These are phyloP conservation scores for Intubia oerlemansii DNA, from an alignment of 2,329 filamentous ascomycete genomes.

Conservation along the genomic window DNA sequence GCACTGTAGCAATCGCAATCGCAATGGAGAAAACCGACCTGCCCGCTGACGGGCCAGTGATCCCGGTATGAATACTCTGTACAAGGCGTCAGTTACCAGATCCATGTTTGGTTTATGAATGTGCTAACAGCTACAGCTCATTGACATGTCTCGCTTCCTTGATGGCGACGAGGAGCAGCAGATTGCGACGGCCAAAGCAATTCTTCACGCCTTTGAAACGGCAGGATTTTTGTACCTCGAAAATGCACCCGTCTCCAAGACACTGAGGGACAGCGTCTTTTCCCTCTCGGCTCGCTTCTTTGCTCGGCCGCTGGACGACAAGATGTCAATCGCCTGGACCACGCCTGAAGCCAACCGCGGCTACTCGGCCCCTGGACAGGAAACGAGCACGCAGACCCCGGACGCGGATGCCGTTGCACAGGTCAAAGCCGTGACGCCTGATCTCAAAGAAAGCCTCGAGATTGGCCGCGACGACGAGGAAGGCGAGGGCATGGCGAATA, in stretches of 20 bases:
- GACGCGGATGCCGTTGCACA: slow-evolving; percentile 34
- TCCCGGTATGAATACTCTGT: slow-evolving; percentile 11
- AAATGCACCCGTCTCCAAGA: slow-evolving; percentile 48
- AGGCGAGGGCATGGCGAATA: slow-evolving; percentile 47
- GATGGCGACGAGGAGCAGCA: slow-evolving; percentile 38
- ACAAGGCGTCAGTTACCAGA: too few species aligned
- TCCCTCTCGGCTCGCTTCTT: slow-evolving; percentile 51
- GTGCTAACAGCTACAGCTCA: slow-evolving; percentile 28
- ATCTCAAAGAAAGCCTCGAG: slow-evolving; percentile 42
- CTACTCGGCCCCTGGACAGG: slow-evolving; percentile 46
- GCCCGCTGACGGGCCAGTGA: slow-evolving; percentile 10
- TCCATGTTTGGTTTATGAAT: neutral
- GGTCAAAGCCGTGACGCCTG: slow-evolving; percentile 34
- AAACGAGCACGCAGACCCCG: slow-evolving; percentile 42
- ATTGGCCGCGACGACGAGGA: slow-evolving; percentile 39
- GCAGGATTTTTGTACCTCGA: slow-evolving; percentile 81
- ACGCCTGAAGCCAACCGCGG: slow-evolving; percentile 53
- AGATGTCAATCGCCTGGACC: slow-evolving; percentile 48
- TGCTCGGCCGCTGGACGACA: slow-evolving; percentile 34
- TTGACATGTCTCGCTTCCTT: slow-evolving; percentile 59
- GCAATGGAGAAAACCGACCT: slow-evolving; percentile 15
- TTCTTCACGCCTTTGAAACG: slow-evolving; percentile 62
- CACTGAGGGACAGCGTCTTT: slow-evolving; percentile 41
- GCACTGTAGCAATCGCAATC: neutral
- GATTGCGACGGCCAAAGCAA: slow-evolving; percentile 42